phyloP scores from a whole-genome alignment of 257 asterid genomes.

The Agastache rugosa region DNA sequence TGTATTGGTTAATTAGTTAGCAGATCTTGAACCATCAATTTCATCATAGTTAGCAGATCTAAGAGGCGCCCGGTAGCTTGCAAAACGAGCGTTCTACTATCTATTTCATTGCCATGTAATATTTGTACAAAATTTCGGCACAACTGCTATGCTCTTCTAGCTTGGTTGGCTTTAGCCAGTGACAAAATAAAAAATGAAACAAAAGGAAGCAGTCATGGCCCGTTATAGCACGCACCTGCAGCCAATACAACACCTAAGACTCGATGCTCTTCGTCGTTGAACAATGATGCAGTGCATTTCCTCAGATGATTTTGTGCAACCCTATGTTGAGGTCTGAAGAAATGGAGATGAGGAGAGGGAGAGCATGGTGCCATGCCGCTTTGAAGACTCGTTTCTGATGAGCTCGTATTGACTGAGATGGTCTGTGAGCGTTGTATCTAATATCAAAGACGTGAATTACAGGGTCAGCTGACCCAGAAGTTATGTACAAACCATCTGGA shows the following conservation, averaged over 20 bases:
- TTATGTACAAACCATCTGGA: constrained; percentile 77
- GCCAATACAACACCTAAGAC: neutral
- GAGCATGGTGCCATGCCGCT: constrained; percentile 84
- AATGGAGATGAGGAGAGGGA: constrained; percentile 84
- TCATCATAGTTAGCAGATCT: no score
- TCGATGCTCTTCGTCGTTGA: neutral
- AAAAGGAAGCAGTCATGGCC: neutral
- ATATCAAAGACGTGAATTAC: constrained; percentile 82
- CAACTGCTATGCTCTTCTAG: neutral
- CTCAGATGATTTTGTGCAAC: constrained; percentile 56
- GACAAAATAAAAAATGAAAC: neutral
- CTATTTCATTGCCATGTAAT: neutral
- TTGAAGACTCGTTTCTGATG: constrained; percentile 94
- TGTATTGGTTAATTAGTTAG: neutral
- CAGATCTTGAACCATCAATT: no score
- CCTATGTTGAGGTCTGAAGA: constrained; percentile 90
- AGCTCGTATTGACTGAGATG: constrained; percentile 77
- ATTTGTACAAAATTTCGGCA: constrained; percentile 9
- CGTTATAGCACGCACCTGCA: neutral
- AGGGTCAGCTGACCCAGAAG: constrained; percentile 95
- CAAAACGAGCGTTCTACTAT: neutral
- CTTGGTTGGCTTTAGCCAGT: constrained; percentile 8
- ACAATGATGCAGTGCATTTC: neutral
- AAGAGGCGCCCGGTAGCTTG: no score
- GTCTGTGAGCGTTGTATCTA: constrained; percentile 61